Base-by-base conservation (phyloP, 2,329 filamentous ascomycete genomes). In the Beauveria sp. region DNA sequence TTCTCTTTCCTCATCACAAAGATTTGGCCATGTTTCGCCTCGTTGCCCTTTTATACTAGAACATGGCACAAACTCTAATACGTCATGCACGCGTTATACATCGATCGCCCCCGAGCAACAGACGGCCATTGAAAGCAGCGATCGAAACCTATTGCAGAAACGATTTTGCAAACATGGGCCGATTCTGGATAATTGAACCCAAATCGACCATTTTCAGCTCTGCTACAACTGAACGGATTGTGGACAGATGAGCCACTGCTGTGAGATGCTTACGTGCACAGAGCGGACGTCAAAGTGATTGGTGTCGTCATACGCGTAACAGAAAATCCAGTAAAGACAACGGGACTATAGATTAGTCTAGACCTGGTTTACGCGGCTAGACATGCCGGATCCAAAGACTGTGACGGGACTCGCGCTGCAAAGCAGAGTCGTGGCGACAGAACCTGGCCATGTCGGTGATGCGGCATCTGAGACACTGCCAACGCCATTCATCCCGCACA, bases 41-140 rank as follows among this genome's bases (percentile, higher is more conserved):
- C 10, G 3, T 20, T 44, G 40, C 24, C 22, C 9, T 54, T 55
- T 40, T 55, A 55, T 55, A 55, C 40, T 22, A 20, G 24, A 5
- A 8, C 14, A 14, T 18, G 24, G 16, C 53, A 8, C 10, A 20
- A n/a, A 30, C 24, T 55, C 53, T 30, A 55, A 40, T 55, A 55
- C 53, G 53, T 55, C 53, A 55, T 55, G 8, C 53, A 44, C 10
- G 40, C 53, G 53, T 55, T 44, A 55, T 55, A 55, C 53, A 55
- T 55, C 24, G 5, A 40, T 16, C 26, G 16, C 5, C 6, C 12
- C 34, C 34, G 34, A n/a, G n/a, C 22, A 54, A 37, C 37, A 44
- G 16, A 22, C 9, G 18, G 40, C 18, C 53, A 30, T 44, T 44
- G 34, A 20, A 16, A 16, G 12, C 24, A 28, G 18, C 37, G 40